Evolutionary conservation across 352 stramenopile genomes (phyloP), one percentile per base, ranked within the genome.

Genomic region (Blastocystis hominis): DNA sequence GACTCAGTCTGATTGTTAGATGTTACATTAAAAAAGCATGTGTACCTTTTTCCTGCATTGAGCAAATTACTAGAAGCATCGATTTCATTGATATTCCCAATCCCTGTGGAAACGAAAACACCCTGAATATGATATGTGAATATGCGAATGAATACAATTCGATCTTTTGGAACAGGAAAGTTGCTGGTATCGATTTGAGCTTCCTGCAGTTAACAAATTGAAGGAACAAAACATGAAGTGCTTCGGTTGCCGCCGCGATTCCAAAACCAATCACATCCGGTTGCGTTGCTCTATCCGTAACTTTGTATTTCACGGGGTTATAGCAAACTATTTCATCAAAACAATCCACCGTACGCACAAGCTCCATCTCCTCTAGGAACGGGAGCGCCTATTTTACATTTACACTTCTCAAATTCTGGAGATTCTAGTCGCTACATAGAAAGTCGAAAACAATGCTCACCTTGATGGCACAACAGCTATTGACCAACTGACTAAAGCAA

Each of bases 31-130:
- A n/a, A 0, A n/a, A 7, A 4, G 38, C 40, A 69, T 2, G n/a
- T 3, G 40, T 50, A 69, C 72, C 72, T 10, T 53, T 84, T 84
- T n/a, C 47, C 44, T 3, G 54, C 24, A 34, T 59, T 24, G 1
- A 84, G 50, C 3, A 84, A 20, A 17, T 15, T 34, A 15, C 72
- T 68, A 38, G 72, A 64, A 36, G n/a, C 47, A 46, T 84, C 72
- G 0, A 95, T 93, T 77, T 95, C 92, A 38, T 94, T 90, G 34
- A 94, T 93, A 81, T 95, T 94, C 6, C 92, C 93, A 63, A 95
- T 95, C n/a, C 91, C 93, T 24, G 93, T 92, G 30, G 92, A 93
- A 59, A 96, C 91, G 38, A 92, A 92, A 38, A 95, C 92, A n/a
- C 93, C 92, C 91, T 95, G 76, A 30, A 30, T 30, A 30, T 6